These are phyloP conservation scores for Chloropicon primus DNA, from an alignment of 139 green algal genomes.

Conservation along the genomic window DNA sequence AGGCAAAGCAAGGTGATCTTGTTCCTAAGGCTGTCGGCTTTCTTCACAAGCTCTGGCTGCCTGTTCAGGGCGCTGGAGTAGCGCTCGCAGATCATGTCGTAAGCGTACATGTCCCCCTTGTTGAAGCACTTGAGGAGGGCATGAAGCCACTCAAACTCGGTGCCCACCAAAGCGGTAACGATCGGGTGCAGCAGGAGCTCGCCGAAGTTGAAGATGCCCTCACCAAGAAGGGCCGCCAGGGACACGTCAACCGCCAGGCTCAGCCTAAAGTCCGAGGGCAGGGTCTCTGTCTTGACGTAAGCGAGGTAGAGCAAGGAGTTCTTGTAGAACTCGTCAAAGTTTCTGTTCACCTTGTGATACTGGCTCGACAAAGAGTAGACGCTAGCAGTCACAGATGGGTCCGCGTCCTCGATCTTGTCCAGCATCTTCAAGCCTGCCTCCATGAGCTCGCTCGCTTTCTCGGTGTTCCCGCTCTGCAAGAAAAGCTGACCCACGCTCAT, in stretches of 20 bases:
- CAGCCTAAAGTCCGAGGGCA: constrained; percentile 59
- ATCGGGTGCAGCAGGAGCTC: constrained; percentile 96
- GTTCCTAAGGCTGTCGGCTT: constrained; percentile 73
- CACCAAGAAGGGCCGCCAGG: constrained; percentile 84
- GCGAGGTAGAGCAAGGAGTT: constrained; percentile 75
- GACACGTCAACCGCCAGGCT: constrained; percentile 83
- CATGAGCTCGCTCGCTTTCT: constrained; percentile 59
- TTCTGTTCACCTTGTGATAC: constrained; percentile 55
- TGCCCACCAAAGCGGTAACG: constrained; percentile 12
- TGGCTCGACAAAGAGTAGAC: constrained; percentile 72
- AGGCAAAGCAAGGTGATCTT: constrained; percentile 89
- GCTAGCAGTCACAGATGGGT: constrained; percentile 70
- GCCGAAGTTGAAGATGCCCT: constrained; percentile 92
- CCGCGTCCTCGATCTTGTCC: constrained; percentile 42
- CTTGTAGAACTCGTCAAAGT: constrained; percentile 62
- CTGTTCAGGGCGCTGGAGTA: constrained; percentile 66
- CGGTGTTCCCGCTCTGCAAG: constrained; percentile 40
- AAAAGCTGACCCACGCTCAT: constrained; percentile 84
- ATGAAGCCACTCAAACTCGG: not conserved
- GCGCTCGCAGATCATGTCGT: constrained; percentile 71
- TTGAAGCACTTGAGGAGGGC: constrained; percentile 48
- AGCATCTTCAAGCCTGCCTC: constrained; percentile 3
- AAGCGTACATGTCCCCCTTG: constrained; percentile 73
- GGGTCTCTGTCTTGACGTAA: constrained; percentile 65
- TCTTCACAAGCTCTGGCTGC: constrained; percentile 80